Evolutionary conservation across 345 rosid genomes (phyloP), one percentile per base, ranked within the genome.

Genomic region (Brassica cretica): DNA sequence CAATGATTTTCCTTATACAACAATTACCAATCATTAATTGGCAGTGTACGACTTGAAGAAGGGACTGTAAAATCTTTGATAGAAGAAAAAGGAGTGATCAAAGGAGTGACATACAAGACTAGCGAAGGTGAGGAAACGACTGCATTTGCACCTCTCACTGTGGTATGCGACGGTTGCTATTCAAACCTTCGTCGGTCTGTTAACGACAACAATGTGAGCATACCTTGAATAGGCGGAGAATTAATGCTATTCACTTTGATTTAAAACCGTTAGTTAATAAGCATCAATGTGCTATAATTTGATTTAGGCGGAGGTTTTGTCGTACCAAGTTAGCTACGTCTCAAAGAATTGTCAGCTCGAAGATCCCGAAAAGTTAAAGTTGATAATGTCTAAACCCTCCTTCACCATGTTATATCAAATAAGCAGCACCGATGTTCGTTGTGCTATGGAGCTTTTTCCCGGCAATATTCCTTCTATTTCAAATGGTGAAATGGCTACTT

Each of bases 161-260:
- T 87, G 44, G 88, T 87, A 10, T 87, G 90, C 67, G 88, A 87
- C 46, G 88, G 90, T 66, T 84, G 87, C 80, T 87, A 85, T 63
- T 85, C 88, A 18, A 85, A 85, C 39, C 81, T 87, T 63, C 87
- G 85, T 2, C 84, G 85, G 56, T 78, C 86, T 78, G 82, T 87
- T 61, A 79, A 72, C 78, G 79, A 82, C 10, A 84, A 82, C 10
- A 85, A 76, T 78, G 88, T 87, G 24, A 58, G 80, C 19, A 24
- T 63, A 55, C 37, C 15, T 4, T 6, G 55, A 39, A 19, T 6
- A 39, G 1, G 2, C 32, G 24, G 24, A 21, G 24, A 21, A 21
- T 21, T 21, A 21, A 21, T 21, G 24, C 24, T 21, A 21, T 21
- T 21, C 24, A 21, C 24, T 21, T 21, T 21, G 24, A 21, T 21